Evolutionary conservation across 352 stramenopile genomes (phyloP), one percentile per base, ranked within the genome.

Genomic region (Phytophthora foliorum): DNA sequence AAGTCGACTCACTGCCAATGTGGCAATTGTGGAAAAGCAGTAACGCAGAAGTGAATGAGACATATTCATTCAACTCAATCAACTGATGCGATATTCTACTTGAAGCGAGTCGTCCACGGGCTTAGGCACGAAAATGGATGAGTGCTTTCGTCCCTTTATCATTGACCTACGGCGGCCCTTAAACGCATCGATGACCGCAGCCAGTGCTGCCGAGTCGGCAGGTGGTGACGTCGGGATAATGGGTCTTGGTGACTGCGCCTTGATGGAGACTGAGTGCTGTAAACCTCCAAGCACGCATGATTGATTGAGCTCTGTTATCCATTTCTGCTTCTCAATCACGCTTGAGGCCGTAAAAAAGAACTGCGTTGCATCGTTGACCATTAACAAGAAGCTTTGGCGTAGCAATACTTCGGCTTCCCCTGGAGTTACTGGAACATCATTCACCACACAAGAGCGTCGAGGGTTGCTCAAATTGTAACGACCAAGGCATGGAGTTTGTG

Each of bases 51-150:
- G 29, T 41, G 27, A 39, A 56, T 31, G 22, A 49, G 16, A 34
- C 14, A 38, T 45, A 22, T 54, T 57, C 11, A 25, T 19, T 65
- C 22, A 84, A 45, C 59, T 59, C 8, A 19, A 8, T 70, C n/a
- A 84, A 45, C 63, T 67, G 57, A 84, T 82, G 41, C 62, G 76
- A 39, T 83, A 89, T 66, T 88, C 72, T 46, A 89, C 81, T 27
- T 84, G 63, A 24, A 83, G 72, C 10, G 75, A 34, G 11, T 79
- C 60, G 8, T 59, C 45, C 19, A 56, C 59, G 27, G 46, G 51
- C 6, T 51, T 50, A 9, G 60, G 53, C 45, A 74, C 31, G 41
- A 53, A 61, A 27, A 70, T 39, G 3, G 67, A 75, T 16, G 61
- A 67, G 16, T 54, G 60, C 49, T 46, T 74, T 19, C 36, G 48